Base-by-base conservation (phyloP, 305 asterid genomes). In the Rubia tinctorum region DNA sequence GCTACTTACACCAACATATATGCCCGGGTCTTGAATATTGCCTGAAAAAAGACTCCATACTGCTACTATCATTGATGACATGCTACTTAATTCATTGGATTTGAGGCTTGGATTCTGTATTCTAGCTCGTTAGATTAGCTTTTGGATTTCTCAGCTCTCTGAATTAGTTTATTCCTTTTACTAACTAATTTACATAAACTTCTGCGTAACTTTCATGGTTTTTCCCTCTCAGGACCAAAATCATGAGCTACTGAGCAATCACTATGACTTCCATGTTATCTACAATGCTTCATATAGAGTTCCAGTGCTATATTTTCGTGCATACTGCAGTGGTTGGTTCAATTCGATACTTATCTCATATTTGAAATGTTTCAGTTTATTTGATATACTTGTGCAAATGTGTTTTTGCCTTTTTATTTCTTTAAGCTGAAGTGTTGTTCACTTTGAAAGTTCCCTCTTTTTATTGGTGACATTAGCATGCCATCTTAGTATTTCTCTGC, bases 281-380 rank as follows among this genome's bases (percentile, higher is more conserved):
- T 92, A 89, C 78, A 92, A 85, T 80, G 80, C 86, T 73, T 88
- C 98, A 9, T 92, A 88, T 76, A 85, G 86, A 87, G 98, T 92
- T 77, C 99, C 97, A 9, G 91, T 92, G 76, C 92, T 95, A 8
- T 90, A 89, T 76, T 90, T 92, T 70, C 97, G 92, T 66, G 97
- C 96, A 84, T 89, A 85, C 84, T 60, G 71, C 82, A 76, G 83
- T 70, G 97, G 99, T 86, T 78, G 77, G 92, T 86, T 73, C 68
- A 67, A 27, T 64, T 53, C 27, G 39, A 20, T 5, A 43, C 49
- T 42, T n/a, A 40, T 42, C 70, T 42, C 10, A 11, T 43, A 11
- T 20, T 42, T 43, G 8, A 22, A 66, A 42, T 20, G 39, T 42
- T 65, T 42, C 68, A 62, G 6, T 18, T 64, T 40, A 30, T 66